phyloP scores from a whole-genome alignment of 2,329 filamentous ascomycete genomes.

The Verticillium isaacii region DNA sequence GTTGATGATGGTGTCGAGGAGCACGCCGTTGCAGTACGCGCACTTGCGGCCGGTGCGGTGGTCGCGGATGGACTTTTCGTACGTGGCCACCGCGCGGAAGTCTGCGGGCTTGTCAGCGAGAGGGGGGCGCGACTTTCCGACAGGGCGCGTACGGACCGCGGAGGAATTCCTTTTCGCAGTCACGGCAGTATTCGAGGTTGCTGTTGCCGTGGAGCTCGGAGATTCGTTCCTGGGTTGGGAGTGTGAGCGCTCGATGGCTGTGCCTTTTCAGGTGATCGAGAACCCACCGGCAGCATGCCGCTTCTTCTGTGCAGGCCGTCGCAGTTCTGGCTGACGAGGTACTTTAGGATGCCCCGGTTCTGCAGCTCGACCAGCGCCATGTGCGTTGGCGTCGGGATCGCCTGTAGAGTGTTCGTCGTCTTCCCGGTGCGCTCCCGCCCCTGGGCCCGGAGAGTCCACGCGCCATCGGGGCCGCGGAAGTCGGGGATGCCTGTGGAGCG shows the following conservation, averaged over 20 bases:
- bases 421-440: slow-evolving; percentile 26
- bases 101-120: slow-evolving; percentile 20
- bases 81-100: slow-evolving; percentile 37
- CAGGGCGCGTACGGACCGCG: slow-evolving; percentile 22
- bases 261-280: too few species aligned
- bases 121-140: neutral
- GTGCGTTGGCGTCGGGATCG: slow-evolving; percentile 38
- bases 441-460: slow-evolving; percentile 39
- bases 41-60: slow-evolving; percentile 43
- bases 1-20: slow-evolving; percentile 40
- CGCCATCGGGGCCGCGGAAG: slow-evolving; percentile 41
- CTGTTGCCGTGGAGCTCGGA: slow-evolving; percentile 44
- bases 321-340: slow-evolving; percentile 40
- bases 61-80: slow-evolving; percentile 35
- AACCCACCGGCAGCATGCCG: slow-evolving; percentile 36
- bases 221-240: slow-evolving; percentile 28
- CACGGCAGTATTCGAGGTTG: slow-evolving; percentile 38
- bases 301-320: slow-evolving; percentile 40
- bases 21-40: slow-evolving; percentile 27
- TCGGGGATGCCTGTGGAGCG: slow-evolving; percentile 34
- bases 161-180: slow-evolving; percentile 40
- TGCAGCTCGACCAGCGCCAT: slow-evolving; percentile 43
- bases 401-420: slow-evolving; percentile 32
- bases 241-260: neutral
- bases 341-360: slow-evolving; percentile 32